Evolutionary conservation across 148 eudicot species (phyloP), one percentile per base, ranked within the genome.

Genomic region (Talinum fruticosum): DNA sequence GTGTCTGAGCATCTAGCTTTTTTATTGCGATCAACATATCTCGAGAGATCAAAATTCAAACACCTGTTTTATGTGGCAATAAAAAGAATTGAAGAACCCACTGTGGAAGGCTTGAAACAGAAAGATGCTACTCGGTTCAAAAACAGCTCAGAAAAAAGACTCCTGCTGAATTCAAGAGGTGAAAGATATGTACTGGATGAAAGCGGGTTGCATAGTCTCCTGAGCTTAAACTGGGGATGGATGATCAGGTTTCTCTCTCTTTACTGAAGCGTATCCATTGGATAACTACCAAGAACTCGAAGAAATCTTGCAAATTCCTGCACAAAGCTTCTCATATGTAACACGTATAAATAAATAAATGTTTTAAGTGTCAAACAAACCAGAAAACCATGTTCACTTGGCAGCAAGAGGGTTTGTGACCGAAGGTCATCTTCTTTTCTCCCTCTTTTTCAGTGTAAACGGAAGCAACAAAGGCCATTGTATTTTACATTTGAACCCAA

Each of bases 281-380:
- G 97, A 77, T 95, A 95, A 78, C 91, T 89, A 71, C 99, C 99
- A 6, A 95, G 96, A 65, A 95, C 92, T 47, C 99, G 96, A 53
- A 95, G 85, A 79, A 91, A 95, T 80, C 86, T 87, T 6, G 94
- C 90, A 79, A 92, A 89, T 76, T 95, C 99, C 99, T 92, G 94
- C 82, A 81, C 49, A 3, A 68, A 78, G 10, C 45, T n/a, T n/a
- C n/a, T n/a, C 45, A 41, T n/a, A 38, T 38, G 44, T 38, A 38
- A 38, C 8, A 10, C 8, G n/a, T n/a, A n/a, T 38, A 6, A 51
- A n/a, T 12, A 53, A 64, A 29, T 13, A 24, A 38, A 38, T 38
- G 44, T 38, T 38, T 6, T n/a, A 1, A 38, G 2, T 6, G 5
- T 38, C 44, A 38, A 5, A 38, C 8, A 38, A 38, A 38, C 2